Base-by-base conservation (phyloP, 805 yeast genomes). In the Aciculoconidium aculeatum region DNA sequence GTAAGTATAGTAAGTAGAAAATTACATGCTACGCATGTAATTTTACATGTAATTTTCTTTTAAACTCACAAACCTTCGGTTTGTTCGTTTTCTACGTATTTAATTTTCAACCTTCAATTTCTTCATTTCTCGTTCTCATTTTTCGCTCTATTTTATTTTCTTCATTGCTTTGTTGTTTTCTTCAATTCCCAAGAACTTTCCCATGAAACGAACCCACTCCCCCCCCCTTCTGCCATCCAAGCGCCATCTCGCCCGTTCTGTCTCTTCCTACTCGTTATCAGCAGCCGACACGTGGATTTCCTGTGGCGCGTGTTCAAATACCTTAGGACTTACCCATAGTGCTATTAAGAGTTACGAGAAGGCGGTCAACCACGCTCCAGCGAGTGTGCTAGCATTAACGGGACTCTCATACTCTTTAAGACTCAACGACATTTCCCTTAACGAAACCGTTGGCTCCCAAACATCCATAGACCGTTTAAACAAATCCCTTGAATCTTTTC, bases 241-340 rank as follows among this genome's bases (percentile, higher is more conserved):
- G n/a, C n/a, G n/a, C n/a, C n/a, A n/a, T n/a, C n/a, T n/a, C n/a
- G n/a, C n/a, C n/a, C n/a, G 30, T 19, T 29, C 31, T n/a, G 33
- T 32, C 14, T 20, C 27, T n/a, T 25, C 26, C 15, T 54, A 49
- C 34, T 43, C 44, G 17, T 28, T 30, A n/a, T 40, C 50, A 3
- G 63, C 58, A 7, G 42, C 55, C 20, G 62, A 61, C 17, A 61
- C 72, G 2, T 70, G 77, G 77, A 37, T 60, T 2, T 51, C 65
- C 4, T 58, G 69, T 31, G 77, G 74, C 4, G 47, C 53, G 12
- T 65, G 73, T 40, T 74, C 76, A 7, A 42, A 52, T 14, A 44
- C 64, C 3, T 41, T 70, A 26, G 72, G 69, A 4, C 42, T 60
- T 4, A 45, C 51, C 6, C 43, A 51, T 2, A 42, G 58, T n/a